Base-by-base conservation (phyloP, 2,329 filamentous ascomycete genomes). In the Cladosporium velox region DNA sequence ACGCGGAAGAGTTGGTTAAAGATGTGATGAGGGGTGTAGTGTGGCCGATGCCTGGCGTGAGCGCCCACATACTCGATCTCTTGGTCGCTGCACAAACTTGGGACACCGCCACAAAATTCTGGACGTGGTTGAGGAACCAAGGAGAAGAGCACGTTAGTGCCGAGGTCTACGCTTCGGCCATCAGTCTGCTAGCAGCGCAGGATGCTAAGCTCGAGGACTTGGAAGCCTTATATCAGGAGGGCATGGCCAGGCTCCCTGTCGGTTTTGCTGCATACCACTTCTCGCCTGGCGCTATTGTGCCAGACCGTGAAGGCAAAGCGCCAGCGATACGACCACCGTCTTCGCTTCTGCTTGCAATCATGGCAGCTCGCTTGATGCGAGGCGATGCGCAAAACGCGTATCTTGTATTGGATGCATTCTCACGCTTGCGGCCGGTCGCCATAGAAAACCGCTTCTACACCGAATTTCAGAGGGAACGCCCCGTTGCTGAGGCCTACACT, bases 381-480 rank as follows among this genome's bases (percentile, higher is more conserved):
- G 78, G 81, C 21, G 80, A 85, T 61, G 81, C 82, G 75, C 77
- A 74, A 44, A 78, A 77, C 11, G 81, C 83, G 1, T 86, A 86
- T 67, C 75, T 85, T 21, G 80, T 78, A 4, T 74, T 86, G 3
- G 84, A 86, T 70, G 81, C 81, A 11, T 76, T 77, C 2, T 72
- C 85, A 6, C 78, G 83, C 30, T 74, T 85, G 6, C 80, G 78
- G 66, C 83, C 83, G 1, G 55, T n/a, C 6, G 47, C n/a, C 15
- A 15, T 59, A 6, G 47, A 57, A 24, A 11, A 15, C 3, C 2
- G 12, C 7, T 77, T 83, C 67, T 81, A 83, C 70, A 78, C 79
- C 44, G 63, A 81, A 1, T 81, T 85, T 68, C 75, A 84, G 47
- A 72, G 74, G 26, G 77, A 83, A 57, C 76, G 83, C 47, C 82